Percentiles rank a stretch among this genome's conserved stretches.
phyloP scores from a whole-genome alignment of 2,329 filamentous ascomycete species.

The Alternaria gansuensis region DNA sequence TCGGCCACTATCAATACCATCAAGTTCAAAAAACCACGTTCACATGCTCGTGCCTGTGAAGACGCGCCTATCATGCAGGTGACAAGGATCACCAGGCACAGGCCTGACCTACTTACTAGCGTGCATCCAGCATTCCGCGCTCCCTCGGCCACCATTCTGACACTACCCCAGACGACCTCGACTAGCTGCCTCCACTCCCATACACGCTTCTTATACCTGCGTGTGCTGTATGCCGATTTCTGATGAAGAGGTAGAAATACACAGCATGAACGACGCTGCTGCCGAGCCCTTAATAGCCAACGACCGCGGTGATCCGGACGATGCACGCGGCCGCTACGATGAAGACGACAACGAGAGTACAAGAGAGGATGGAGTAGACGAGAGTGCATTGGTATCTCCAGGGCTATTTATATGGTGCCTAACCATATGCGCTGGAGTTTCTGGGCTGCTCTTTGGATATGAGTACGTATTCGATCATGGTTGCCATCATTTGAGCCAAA shows the following conservation, averaged over 20 bases:
- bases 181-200: not conserved
- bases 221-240: conserved; percentile 18
- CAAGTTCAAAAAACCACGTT: conserved; percentile 2
- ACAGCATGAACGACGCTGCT: conserved; percentile 44
- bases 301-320: conserved; percentile 21
- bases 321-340: conserved; percentile 21
- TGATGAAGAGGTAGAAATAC: conserved; percentile 34
- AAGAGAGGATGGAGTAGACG: conserved; percentile 48
- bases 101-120: conserved; percentile 17
- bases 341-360: conserved; percentile 22
- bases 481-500: not conserved
- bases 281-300: conserved; percentile 46
- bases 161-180: conserved; percentile 19
- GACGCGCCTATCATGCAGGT: conserved; percentile 7
- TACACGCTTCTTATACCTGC: conserved; percentile 3
- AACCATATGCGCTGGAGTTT: conserved; percentile 66
- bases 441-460: conserved; percentile 68
- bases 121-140: conserved; percentile 19
- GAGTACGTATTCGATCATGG: conserved; percentile 56
- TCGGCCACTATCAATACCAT: conserved; percentile 15
- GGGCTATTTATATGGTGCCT: conserved; percentile 63
- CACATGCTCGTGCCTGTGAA: not conserved
- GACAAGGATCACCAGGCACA: conserved; percentile 23
- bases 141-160: conserved; percentile 20
- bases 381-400: conserved; percentile 40